Base-by-base conservation (phyloP, 805 yeast genomes). In the Blastobotrys attinorum region DNA sequence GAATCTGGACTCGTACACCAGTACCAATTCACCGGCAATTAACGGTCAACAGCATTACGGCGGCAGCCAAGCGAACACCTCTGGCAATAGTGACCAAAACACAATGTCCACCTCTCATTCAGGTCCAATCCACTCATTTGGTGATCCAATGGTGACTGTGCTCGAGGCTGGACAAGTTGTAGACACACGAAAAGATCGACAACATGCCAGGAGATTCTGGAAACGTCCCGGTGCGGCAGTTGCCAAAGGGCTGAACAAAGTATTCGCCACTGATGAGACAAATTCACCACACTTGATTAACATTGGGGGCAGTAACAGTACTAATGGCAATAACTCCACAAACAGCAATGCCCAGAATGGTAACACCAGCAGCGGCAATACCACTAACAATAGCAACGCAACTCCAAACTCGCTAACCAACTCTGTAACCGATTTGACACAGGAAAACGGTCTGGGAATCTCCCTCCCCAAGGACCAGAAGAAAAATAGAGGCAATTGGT, bases 231-330 rank as follows among this genome's bases (percentile, higher is more conserved):
- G 66, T 15, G 61, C 61, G 7, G 65, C 61, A 4, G 60, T 60
- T 3, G 67, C 66, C 33, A 63, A 62, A 42, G 67, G 66, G 2
- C 47, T 62, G 37, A 63, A 54, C 40, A 58, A 56, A 47, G 63
- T 62, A 35, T 63, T 62, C 47, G 53, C 54, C 8, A 46, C 34
- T 29, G 56, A 52, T n/a, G 56, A 51, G 15, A 5, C 10, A n/a
- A 20, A 15, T 13, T n/a, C 27, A 23, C n/a, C n/a, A n/a, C n/a
- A n/a, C n/a, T n/a, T n/a, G n/a, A n/a, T n/a, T n/a, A 15, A 21
- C 42, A 22, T 16, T 37, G 31, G n/a, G n/a, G n/a, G n/a, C n/a
- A n/a, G n/a, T n/a, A n/a, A n/a, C n/a, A n/a, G n/a, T n/a, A n/a
- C n/a, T n/a, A 21, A 37, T 37, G 5, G 6, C 11, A 22, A 13